phyloP scores from a whole-genome alignment of 331 rosid species.

The Arachis monticola region DNA sequence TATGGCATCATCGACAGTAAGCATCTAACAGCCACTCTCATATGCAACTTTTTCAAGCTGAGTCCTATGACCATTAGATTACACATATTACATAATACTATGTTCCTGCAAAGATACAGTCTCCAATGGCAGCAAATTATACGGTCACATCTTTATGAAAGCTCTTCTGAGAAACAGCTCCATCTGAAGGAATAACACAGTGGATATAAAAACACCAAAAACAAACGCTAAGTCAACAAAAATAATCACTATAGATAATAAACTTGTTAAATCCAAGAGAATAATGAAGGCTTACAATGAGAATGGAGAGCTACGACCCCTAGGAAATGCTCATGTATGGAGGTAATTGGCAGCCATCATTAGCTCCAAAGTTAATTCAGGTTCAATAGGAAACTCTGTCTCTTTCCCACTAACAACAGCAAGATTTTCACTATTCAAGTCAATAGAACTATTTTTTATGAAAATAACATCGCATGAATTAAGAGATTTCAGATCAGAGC shows the following conservation, averaged over 20 bases:
- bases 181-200: slow-evolving; percentile 37
- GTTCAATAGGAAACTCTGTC: slow-evolving; percentile 88
- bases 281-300: slow-evolving; percentile 39
- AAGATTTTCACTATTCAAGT: slow-evolving; percentile 12
- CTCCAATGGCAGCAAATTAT: slow-evolving; percentile 35
- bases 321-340: slow-evolving; percentile 61
- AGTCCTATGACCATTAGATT: slow-evolving; percentile 4
- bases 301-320: slow-evolving; percentile 25
- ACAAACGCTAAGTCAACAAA: neutral
- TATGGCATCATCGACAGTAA: slow-evolving; percentile 10
- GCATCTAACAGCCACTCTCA: slow-evolving; percentile 5
- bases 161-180: slow-evolving; percentile 40
- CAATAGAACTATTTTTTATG: neutral
- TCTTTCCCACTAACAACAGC: slow-evolving; percentile 73
- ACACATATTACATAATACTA: slow-evolving; percentile 30
- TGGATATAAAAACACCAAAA: neutral
- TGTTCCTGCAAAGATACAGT: slow-evolving; percentile 27
- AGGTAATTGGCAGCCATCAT: slow-evolving; percentile 98
- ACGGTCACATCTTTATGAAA: neutral
- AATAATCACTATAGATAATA: neutral
- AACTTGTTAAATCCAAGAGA: slow-evolving; percentile 22
- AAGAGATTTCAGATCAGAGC: slow-evolving; percentile 2
- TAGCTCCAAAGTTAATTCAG: slow-evolving; percentile 86
- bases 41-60: slow-evolving; percentile 5
- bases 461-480: slow-evolving; percentile 1